A percentile compares a stretch with the other conserved stretches of the same genome.
These are phyloP conservation scores for Neurospora sp. DNA, from an alignment of 495 filamentous ascomycete species.

Conservation along the genomic window DNA sequence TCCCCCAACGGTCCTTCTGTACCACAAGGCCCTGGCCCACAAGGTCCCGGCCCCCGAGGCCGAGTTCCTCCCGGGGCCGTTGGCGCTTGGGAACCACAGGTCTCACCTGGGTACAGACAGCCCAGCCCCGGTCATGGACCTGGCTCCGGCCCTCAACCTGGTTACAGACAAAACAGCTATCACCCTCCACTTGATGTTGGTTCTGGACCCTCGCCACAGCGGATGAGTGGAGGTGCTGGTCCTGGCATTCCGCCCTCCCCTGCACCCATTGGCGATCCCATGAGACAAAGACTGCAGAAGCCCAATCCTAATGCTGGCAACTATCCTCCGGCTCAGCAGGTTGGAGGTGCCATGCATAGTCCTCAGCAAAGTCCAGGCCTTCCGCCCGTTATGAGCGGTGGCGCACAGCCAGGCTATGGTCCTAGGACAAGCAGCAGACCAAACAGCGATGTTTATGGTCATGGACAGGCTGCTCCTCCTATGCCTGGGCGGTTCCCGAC, in stretches of 20 bases:
- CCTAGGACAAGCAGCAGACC: constrained; percentile 14
- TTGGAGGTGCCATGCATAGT: background rate
- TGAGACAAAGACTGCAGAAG: constrained; percentile 28
- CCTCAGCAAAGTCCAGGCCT: constrained; percentile 15
- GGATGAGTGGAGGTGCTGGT: background rate
- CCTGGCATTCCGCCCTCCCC: constrained; percentile 1
- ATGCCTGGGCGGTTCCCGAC: background rate
- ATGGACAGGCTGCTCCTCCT: background rate
- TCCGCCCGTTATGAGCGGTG: constrained; percentile 7
- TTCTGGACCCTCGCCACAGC: background rate
- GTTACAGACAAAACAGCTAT: background rate
- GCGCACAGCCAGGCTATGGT: constrained; percentile 14
- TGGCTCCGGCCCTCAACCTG: background rate
- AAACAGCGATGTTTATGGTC: constrained; percentile 15
- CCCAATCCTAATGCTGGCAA: constrained; percentile 19
- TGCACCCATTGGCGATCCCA: constrained; percentile 17
- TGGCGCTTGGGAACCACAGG: constrained; percentile 35
- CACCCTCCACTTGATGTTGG: background rate
- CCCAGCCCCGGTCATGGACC: constrained; percentile 22
- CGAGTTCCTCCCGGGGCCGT: constrained; percentile 14
- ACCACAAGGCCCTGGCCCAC: constrained; percentile 4
- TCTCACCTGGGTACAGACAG: constrained; percentile 30
- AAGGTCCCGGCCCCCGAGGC: constrained; percentile 6
- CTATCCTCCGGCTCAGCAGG: constrained; percentile 1
- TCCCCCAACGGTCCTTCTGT: constrained; percentile 16